A percentile compares a stretch with the other conserved stretches of the same genome.
Conservation (phyloP, 805 yeast genomes). For the Ogataea nonfermentans region DNA sequence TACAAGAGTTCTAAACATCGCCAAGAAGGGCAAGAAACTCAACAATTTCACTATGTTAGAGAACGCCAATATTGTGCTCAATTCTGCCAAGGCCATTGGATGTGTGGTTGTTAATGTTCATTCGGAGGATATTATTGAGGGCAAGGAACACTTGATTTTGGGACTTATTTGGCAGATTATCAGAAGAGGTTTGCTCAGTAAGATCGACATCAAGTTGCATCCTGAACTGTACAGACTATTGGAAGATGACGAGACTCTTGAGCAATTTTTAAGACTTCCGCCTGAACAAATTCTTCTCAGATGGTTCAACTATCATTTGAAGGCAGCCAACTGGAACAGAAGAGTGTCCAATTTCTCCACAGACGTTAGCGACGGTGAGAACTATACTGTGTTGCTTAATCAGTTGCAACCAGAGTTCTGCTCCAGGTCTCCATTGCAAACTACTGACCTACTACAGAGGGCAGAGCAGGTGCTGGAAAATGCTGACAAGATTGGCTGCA, state of each 20-base stretch:
- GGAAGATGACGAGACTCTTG: constrained; percentile 95
- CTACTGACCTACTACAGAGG: constrained; percentile 67
- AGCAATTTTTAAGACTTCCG: constrained; percentile 92
- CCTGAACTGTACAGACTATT: constrained; percentile 93
- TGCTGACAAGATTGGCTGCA: constrained; percentile 88
- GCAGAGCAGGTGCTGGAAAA: constrained; percentile 84
- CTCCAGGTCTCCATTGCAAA: constrained; percentile 79
- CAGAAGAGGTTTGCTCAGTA: constrained; percentile 90
- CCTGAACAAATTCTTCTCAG: constrained; percentile 96
- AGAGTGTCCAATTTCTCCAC: constrained; percentile 81
- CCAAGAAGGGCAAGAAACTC: constrained; percentile 74
- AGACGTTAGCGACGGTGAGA: constrained; percentile 94
- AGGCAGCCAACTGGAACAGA: constrained; percentile 87
- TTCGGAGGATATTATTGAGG: constrained; percentile 90
- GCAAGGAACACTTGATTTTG: constrained; percentile 85
- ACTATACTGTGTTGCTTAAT: constrained; percentile 83
- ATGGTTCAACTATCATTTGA: constrained; percentile 96
- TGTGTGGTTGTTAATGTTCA: constrained; percentile 98
- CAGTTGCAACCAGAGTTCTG: constrained; percentile 85
- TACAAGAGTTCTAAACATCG: constrained; percentile 91
- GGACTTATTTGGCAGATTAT: constrained; percentile 97
- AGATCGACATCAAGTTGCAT: constrained; percentile 93
- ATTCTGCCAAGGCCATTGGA: constrained; percentile 98
- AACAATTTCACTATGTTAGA: constrained; percentile 95
- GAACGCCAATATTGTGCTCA: constrained; percentile 95